Evolutionary conservation across 108 stramenopile species (phyloP), one percentile per base, ranked within the genome.

Genomic region (Nannochloropsis salina): DNA sequence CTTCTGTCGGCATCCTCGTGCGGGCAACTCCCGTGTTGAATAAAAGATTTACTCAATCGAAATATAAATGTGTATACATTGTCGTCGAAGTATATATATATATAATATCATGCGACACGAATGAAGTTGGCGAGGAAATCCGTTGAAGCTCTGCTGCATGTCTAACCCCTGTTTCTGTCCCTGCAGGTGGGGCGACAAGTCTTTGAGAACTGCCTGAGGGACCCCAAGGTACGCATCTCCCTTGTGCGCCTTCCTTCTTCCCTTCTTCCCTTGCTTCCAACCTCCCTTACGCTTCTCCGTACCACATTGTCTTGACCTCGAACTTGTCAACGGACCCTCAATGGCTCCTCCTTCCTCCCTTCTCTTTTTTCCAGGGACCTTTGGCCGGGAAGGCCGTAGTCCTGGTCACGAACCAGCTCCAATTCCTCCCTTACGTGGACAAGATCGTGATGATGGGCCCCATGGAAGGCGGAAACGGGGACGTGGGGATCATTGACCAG

Each of bases 321-420:
- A 31, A 31, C 31, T 31, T 31, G 92, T 2, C 90, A 91, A 2
- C 83, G 44, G 22, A 20, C 31, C 31, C 31, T 31, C 31, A 31
- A 31, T 31, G 31, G 31, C 31, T 31, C 31, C 31, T 31, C 31
- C 31, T 31, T 31, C 31, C 31, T 1, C 47, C 47, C 47, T 15
- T 15, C 15, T 1, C 47, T 15, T 51, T 15, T 15, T 15, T 15
- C 47, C 15, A 51, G 47, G 47, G 47, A 12, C 47, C 47, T 10
- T 15, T 51, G 47, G 47, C 43, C 42, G 90, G 86, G 90, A 45
- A 44, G 18, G 94, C 90, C 92, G 93, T 86, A 43, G 81, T 98
- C 41, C 87, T 98, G 41, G 96, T 94, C 5, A 96, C 96, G 41
- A 97, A 98, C 90, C 96, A 97, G 89, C 96, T 97, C 74, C 96